These are phyloP conservation scores for Wickerhamomyces queroliae DNA, from an alignment of 805 yeast species.

Conservation along the genomic window DNA sequence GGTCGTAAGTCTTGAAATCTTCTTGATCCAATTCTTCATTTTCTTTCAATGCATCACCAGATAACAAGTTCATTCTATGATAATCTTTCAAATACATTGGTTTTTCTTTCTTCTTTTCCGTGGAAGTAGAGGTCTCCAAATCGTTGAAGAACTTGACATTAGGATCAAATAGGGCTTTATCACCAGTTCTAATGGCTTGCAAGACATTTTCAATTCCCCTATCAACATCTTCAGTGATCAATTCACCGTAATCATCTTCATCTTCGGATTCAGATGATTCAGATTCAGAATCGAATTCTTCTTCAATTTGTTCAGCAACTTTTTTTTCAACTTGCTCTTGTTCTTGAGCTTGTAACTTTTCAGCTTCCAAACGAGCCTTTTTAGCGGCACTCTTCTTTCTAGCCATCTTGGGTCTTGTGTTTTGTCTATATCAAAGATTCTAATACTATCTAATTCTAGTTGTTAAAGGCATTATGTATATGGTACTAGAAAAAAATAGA, in stretches of 20 bases:
- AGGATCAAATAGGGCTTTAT: slow-evolving; percentile 61
- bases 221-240: slow-evolving; percentile 83
- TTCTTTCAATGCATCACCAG: slow-evolving; percentile 54
- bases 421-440: neutral
- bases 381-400: slow-evolving; percentile 85
- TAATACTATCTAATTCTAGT: neutral
- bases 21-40: slow-evolving; percentile 42
- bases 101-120: slow-evolving; percentile 36
- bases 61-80: slow-evolving; percentile 77
- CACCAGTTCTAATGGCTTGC: slow-evolving; percentile 61
- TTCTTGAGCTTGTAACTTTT: slow-evolving; percentile 22
- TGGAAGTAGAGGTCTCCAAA: slow-evolving; percentile 35
- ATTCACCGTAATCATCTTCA: slow-evolving; percentile 89
- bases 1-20: slow-evolving; percentile 62
- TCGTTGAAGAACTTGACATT: slow-evolving; percentile 69
- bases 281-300: slow-evolving; percentile 31
- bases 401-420: slow-evolving; percentile 44
- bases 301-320: slow-evolving; percentile 23
- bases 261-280: slow-evolving; percentile 44
- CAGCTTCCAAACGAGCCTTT: slow-evolving; percentile 40
- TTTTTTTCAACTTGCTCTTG: slow-evolving; percentile 12
- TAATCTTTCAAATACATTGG: slow-evolving; percentile 91
- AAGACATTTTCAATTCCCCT: slow-evolving; percentile 70
- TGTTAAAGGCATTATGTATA: neutral
- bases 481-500: neutral